Conservation (phyloP, 2,329 filamentous ascomycete genomes). For the Thelonectria discophora region DNA sequence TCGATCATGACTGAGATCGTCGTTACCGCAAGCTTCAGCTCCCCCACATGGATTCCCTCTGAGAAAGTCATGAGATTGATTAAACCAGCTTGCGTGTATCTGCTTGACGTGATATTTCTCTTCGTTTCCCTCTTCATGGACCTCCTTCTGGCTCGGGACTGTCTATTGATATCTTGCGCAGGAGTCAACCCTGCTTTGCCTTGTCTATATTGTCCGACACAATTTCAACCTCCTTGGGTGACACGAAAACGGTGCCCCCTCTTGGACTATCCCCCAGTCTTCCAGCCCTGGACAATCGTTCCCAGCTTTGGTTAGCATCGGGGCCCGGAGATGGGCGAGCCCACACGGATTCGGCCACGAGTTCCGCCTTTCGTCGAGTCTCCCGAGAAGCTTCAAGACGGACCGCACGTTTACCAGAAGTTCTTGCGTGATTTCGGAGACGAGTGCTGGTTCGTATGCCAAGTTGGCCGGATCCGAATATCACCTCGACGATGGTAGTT, state of each 20-base stretch:
- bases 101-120: background rate
- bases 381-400: background rate
- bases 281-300: background rate
- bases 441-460: too few relatives aligned
- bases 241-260: too few relatives aligned
- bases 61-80: background rate
- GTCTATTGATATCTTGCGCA: background rate
- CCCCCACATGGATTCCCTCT: background rate
- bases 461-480: too few relatives aligned
- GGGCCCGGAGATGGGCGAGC: background rate
- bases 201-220: background rate
- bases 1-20: background rate
- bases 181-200: background rate
- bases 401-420: background rate
- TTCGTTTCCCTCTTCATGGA: background rate
- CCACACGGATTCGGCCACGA: slow-evolving; percentile 2
- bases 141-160: background rate
- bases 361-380: background rate
- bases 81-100: background rate
- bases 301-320: slow-evolving; percentile 9
- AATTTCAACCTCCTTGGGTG: too few relatives aligned
- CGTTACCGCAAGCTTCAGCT: background rate
- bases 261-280: too few relatives aligned
- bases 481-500: too few relatives aligned
- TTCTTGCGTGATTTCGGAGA: background rate